These are phyloP conservation scores for Penicillium robsamsonii DNA, from an alignment of 495 filamentous ascomycete species.

Conservation along the genomic window DNA sequence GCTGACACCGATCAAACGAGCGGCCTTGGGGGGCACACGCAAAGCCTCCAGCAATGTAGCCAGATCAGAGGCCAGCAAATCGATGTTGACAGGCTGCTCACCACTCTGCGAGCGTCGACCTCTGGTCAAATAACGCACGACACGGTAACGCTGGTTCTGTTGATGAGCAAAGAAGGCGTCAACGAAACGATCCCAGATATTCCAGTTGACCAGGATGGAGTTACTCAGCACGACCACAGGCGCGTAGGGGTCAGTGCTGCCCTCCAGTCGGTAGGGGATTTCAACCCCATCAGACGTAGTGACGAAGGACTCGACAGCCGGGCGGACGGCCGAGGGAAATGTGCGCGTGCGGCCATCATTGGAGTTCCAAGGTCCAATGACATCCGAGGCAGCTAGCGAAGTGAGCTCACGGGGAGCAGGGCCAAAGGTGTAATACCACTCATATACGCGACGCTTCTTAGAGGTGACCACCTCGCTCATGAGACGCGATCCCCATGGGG, in stretches of 20 bases:
- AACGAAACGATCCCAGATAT: conserved; percentile 77
- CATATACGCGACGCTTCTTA: conserved; percentile 57
- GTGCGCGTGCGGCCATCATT: conserved; percentile 55
- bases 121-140: conserved; percentile 69
- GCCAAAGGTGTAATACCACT: conserved; percentile 76
- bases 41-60: conserved; percentile 56
- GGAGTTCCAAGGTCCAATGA: conserved; percentile 47
- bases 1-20: conserved; percentile 66
- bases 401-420: conserved; percentile 66
- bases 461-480: conserved; percentile 54
- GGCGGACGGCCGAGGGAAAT: conserved; percentile 46
- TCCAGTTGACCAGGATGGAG: conserved; percentile 66
- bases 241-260: conserved; percentile 59
- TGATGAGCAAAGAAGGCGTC: conserved; percentile 55
- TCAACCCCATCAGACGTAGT: conserved; percentile 64
- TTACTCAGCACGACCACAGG: conserved; percentile 72
- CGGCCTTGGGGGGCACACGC: conserved; percentile 54
- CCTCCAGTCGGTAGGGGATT: conserved; percentile 73
- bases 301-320: conserved; percentile 62
- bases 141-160: conserved; percentile 60
- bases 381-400: conserved; percentile 38
- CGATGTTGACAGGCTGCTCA: conserved; percentile 53
- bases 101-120: conserved; percentile 51
- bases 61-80: conserved; percentile 65
- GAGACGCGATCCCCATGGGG: conserved; percentile 55